phyloP scores from a whole-genome alignment of 352 stramenopile genomes.

The Aphanomyces invadans region DNA sequence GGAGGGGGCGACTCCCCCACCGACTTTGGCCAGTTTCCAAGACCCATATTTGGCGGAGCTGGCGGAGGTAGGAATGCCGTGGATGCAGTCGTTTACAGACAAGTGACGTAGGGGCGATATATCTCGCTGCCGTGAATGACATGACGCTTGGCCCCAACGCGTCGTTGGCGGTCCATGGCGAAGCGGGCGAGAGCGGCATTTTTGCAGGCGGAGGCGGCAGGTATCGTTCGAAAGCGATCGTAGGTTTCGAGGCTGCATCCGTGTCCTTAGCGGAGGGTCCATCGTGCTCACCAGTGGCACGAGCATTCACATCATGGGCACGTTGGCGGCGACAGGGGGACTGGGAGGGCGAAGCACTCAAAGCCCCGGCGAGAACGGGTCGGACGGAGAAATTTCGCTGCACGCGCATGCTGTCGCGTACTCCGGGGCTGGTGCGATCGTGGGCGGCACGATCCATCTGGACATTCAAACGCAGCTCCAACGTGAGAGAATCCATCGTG shows the following conservation, averaged over 20 bases:
- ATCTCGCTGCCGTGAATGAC: conserved; percentile 91
- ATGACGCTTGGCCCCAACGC: conserved; percentile 80
- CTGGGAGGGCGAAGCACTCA: neutral
- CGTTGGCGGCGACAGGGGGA: conserved; percentile 1
- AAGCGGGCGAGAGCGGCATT: conserved; percentile 38
- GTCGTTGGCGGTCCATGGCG: conserved; percentile 73
- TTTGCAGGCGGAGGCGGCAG: conserved; percentile 25
- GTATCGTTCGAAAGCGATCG: too few relatives aligned
- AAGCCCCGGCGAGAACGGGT: neutral
- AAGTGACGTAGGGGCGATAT: conserved; percentile 59
- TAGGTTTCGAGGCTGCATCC: too few relatives aligned
- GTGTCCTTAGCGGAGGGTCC: neutral
- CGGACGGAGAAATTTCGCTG: conserved; percentile 5
- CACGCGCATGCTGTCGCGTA: neutral
- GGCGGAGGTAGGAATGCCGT: conserved; percentile 70
- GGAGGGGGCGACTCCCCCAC: conserved; percentile 79
- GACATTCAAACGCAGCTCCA: conserved; percentile 19
- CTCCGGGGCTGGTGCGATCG: neutral
- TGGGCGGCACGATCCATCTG: neutral
- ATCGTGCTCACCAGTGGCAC: conserved; percentile 19
- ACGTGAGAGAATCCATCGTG: neutral
- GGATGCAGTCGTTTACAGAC: too few relatives aligned
- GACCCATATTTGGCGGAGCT: conserved; percentile 79
- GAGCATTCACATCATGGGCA: conserved; percentile 2
- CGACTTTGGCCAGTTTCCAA: conserved; percentile 52